A percentile compares a stretch with the other conserved stretches of the same genome.
These are phyloP conservation scores for Atkinsonella hypoxylon DNA, from an alignment of 2,329 filamentous ascomycete genomes.

Conservation along the genomic window DNA sequence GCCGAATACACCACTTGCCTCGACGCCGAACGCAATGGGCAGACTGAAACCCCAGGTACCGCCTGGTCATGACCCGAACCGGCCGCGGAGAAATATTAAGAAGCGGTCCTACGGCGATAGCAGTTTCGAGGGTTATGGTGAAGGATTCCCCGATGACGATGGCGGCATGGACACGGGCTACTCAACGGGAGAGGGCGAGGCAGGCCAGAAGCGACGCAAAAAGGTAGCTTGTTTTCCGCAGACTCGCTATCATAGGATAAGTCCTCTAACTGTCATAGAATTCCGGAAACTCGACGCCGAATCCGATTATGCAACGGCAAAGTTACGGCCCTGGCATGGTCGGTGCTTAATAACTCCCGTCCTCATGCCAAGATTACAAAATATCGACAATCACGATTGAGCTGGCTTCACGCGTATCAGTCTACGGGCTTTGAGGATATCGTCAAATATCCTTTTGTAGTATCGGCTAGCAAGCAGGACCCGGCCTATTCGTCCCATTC, in stretches of 20 bases:
- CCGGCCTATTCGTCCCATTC: not conserved
- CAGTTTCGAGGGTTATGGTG: constrained; percentile 63
- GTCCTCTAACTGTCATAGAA: constrained; percentile 27
- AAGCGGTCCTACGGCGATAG: constrained; percentile 67
- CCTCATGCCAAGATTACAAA: not conserved
- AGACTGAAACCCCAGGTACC: constrained; percentile 27
- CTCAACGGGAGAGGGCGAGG: constrained; percentile 61
- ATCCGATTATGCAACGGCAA: constrained; percentile 34
- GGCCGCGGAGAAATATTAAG: constrained; percentile 55
- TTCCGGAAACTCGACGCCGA: constrained; percentile 30
- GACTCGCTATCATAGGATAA: not conserved
- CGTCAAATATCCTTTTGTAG: too few relatives aligned
- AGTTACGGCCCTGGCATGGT: constrained; percentile 48
- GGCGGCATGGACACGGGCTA: constrained; percentile 46
- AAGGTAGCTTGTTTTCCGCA: constrained; percentile 33
- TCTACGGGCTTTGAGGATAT: not conserved
- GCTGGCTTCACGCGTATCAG: not conserved
- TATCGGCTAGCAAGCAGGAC: too few relatives aligned
- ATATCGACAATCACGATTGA: not conserved
- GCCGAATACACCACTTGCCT: constrained; percentile 37
- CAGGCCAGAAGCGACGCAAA: constrained; percentile 52
- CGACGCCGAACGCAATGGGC: constrained; percentile 19
- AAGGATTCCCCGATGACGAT: constrained; percentile 60
- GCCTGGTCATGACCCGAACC: constrained; percentile 32
- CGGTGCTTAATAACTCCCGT: constrained; percentile 31